Percentiles rank a stretch among this genome's conserved stretches.
Conservation (phyloP, 2,329 filamentous ascomycete genomes). For the Plectosphaerella sp. region DNA sequence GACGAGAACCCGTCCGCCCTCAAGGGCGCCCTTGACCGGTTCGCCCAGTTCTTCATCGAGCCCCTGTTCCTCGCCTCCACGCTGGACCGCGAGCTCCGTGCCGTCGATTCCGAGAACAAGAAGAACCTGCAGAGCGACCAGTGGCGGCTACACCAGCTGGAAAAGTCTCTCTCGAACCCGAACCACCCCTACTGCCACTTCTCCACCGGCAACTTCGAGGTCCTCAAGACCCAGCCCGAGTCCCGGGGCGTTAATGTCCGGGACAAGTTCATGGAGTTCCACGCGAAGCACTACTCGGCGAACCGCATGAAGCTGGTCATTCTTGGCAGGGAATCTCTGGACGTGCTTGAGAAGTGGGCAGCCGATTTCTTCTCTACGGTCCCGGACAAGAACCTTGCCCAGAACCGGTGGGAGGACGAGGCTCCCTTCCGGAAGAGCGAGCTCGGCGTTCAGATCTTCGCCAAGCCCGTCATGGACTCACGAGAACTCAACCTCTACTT, state of each 20-base stretch:
- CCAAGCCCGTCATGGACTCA: constrained; percentile 87
- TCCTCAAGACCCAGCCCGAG: constrained; percentile 78
- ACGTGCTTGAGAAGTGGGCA: constrained; percentile 80
- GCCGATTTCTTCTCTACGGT: constrained; percentile 77
- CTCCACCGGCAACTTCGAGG: constrained; percentile 83
- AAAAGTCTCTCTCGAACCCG: constrained; percentile 83
- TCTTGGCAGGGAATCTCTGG: constrained; percentile 74
- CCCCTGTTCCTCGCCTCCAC: constrained; percentile 83
- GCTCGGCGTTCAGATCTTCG: constrained; percentile 68
- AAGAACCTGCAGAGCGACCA: constrained; percentile 91
- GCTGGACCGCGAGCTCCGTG: constrained; percentile 78
- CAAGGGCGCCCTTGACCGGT: constrained; percentile 81
- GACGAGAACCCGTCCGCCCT: constrained; percentile 56
- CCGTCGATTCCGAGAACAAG: constrained; percentile 95
- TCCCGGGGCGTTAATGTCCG: constrained; percentile 77
- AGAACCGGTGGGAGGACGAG: constrained; percentile 50
- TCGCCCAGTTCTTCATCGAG: constrained; percentile 89
- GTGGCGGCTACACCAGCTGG: constrained; percentile 83
- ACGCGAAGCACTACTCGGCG: constrained; percentile 83
- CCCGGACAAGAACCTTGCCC: constrained; percentile 73
- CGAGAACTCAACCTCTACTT: constrained; percentile 77
- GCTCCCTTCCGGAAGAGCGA: constrained; percentile 44
- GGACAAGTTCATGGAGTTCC: constrained; percentile 89
- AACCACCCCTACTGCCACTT: constrained; percentile 89
- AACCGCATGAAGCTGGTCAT: constrained; percentile 93